Evolutionary conservation across 148 eudicot species (phyloP).

Genomic region (Agrostemma githago): DNA sequence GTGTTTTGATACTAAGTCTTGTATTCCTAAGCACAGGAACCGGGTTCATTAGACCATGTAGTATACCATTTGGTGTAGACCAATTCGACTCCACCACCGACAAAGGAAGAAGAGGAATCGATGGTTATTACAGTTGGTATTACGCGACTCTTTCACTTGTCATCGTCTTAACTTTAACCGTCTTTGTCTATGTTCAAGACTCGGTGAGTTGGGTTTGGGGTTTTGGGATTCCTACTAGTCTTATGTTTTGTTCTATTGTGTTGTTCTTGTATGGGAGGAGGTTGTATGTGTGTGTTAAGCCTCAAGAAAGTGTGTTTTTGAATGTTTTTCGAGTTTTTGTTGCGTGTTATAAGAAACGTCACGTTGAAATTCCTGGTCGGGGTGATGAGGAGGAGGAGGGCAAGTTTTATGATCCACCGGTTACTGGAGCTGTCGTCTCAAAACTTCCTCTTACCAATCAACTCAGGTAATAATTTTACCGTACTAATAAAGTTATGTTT

Average conservation of each 20-base stretch:
- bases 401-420: constrained; percentile 44
- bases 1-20: constrained; percentile 36
- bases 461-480: constrained; percentile 34
- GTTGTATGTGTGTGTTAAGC: constrained; percentile 40
- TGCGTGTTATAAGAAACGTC: constrained; percentile 45
- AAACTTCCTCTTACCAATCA: constrained; percentile 45
- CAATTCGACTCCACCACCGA: constrained; percentile 53
- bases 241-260: constrained; percentile 41
- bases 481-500: not conserved
- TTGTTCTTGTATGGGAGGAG: constrained; percentile 46
- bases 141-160: constrained; percentile 49
- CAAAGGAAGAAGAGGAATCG: constrained; percentile 47
- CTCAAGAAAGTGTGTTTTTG: constrained; percentile 52
- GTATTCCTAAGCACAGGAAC: constrained; percentile 37
- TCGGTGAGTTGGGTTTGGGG: constrained; percentile 51
- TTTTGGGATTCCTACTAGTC: constrained; percentile 44
- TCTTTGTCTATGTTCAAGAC: constrained; percentile 59
- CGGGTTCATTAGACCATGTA: constrained; percentile 54
- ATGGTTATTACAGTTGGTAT: constrained; percentile 66
- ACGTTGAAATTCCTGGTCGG: constrained; percentile 27
- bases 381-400: constrained; percentile 25
- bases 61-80: constrained; percentile 58
- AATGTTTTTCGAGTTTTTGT: constrained; percentile 47
- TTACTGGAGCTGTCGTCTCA: constrained; percentile 22
- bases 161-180: constrained; percentile 42